phyloP scores from a whole-genome alignment of 2,329 filamentous ascomycete species.

The Phyllachora maydis region DNA sequence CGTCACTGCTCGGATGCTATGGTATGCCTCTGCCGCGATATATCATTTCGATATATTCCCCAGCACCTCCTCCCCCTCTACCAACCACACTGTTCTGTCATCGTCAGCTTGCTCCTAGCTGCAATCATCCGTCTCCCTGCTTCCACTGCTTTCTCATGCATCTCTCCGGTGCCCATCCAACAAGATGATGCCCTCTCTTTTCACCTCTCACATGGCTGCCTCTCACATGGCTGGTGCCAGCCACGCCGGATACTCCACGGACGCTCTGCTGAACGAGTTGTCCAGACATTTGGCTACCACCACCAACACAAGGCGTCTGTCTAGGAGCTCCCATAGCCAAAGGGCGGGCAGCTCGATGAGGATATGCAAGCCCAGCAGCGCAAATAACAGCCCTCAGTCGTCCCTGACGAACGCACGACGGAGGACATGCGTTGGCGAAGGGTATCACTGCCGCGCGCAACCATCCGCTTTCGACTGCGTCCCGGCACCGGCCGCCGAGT shows the following conservation, averaged over 20 bases:
- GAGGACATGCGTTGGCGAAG: constrained; percentile 33
- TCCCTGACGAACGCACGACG: constrained; percentile 26
- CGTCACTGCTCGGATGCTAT: too few species aligned
- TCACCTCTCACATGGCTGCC: too few species aligned
- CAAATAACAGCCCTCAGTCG: constrained; percentile 46
- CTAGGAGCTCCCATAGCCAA: constrained; percentile 26
- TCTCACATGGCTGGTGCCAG: constrained; percentile 1
- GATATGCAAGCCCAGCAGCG: constrained; percentile 43
- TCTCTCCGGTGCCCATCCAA: not conserved
- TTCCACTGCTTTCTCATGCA: too few species aligned
- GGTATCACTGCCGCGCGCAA: constrained; percentile 18
- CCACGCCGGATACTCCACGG: constrained; percentile 14
- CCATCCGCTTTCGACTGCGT: too few species aligned
- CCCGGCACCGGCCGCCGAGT: too few species aligned
- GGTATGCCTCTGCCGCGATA: not conserved
- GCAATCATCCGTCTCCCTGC: too few species aligned
- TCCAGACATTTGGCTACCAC: constrained; percentile 29
- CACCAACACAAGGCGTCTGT: constrained; percentile 23
- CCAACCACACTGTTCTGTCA: not conserved
- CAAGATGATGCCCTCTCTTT: constrained; percentile 1
- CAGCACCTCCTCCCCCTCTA: not conserved
- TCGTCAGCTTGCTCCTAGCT: too few species aligned
- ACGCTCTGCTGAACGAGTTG: constrained; percentile 26
- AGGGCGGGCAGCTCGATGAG: constrained; percentile 30
- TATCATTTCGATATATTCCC: too few species aligned